Evolutionary conservation across 441 rosid species (phyloP).

Genomic region (Populus hybrid): DNA sequence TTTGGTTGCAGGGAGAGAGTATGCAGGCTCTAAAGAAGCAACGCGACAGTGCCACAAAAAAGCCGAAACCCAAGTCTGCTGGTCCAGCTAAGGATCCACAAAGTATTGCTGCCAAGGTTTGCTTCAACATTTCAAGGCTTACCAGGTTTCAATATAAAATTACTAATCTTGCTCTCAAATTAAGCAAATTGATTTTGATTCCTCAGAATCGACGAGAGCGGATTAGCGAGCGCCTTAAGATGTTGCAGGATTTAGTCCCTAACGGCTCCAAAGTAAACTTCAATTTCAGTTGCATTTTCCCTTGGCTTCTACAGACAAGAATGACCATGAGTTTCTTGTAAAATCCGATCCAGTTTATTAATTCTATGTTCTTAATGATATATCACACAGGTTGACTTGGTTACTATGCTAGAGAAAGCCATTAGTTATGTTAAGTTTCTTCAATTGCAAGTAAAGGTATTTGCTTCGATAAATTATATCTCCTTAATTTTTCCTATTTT

Average conservation of each 20-base stretch:
- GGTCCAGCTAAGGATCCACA: slow-evolving; percentile 72
- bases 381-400: slow-evolving; percentile 71
- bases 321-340: no score
- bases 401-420: slow-evolving; percentile 91
- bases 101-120: slow-evolving; percentile 91
- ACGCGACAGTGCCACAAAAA: slow-evolving; percentile 32
- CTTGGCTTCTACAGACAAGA: neutral
- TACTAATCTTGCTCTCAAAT: neutral
- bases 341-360: neutral
- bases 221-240: slow-evolving; percentile 83
- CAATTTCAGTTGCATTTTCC: neutral
- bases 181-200: slow-evolving; percentile 10
- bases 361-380: neutral
- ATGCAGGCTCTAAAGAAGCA: slow-evolving; percentile 58
- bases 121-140: neutral
- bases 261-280: slow-evolving; percentile 72
- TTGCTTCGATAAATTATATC: neutral
- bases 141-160: neutral
- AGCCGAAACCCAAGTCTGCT: slow-evolving; percentile 43
- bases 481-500: neutral
- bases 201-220: slow-evolving; percentile 75
- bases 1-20: slow-evolving; percentile 45
- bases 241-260: slow-evolving; percentile 80
- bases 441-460: slow-evolving; percentile 90
- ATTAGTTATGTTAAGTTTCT: slow-evolving; percentile 90